Conservation (phyloP, 1,284 basidiomycete genomes). For the Heliocybe sulcata region DNA sequence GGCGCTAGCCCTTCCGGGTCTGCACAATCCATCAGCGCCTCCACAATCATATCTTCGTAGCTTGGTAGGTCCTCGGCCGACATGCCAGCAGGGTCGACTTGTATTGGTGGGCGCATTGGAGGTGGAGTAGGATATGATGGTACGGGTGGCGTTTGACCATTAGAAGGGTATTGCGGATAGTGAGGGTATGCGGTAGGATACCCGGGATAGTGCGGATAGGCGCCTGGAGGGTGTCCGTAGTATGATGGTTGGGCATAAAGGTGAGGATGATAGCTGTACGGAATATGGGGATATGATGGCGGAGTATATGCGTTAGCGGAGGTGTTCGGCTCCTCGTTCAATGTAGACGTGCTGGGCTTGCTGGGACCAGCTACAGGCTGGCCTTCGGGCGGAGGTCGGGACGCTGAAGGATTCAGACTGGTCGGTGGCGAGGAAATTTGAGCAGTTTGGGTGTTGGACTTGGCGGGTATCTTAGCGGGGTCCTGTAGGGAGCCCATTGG, state of each 20-base stretch:
- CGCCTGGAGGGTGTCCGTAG: constrained; percentile 29
- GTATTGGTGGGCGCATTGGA: constrained; percentile 19
- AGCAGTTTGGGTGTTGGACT: background rate
- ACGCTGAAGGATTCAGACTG: background rate
- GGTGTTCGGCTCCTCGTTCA: background rate
- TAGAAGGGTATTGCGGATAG: constrained; percentile 15
- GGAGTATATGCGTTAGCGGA: constrained; percentile 16
- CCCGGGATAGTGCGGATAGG: constrained; percentile 22
- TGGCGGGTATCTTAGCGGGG: constrained; percentile 9
- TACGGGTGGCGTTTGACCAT: constrained; percentile 19
- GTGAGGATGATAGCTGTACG: constrained; percentile 29
- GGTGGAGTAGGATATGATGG: constrained; percentile 20
- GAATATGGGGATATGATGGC: constrained; percentile 19
- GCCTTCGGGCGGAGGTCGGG: background rate
- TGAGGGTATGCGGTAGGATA: constrained; percentile 30
- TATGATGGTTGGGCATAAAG: constrained; percentile 57
- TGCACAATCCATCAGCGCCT: constrained; percentile 54
- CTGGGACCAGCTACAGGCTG: background rate
- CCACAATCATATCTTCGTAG: constrained; percentile 83
- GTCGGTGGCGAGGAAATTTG: background rate
- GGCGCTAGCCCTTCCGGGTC: constrained; percentile 70
- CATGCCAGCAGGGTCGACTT: constrained; percentile 18
- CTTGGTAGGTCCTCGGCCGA: constrained; percentile 64
- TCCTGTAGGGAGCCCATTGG: constrained; percentile 10
- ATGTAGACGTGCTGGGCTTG: background rate